These are phyloP conservation scores for Sherardia arvensis DNA, from an alignment of 257 asterid species.

Conservation along the genomic window DNA sequence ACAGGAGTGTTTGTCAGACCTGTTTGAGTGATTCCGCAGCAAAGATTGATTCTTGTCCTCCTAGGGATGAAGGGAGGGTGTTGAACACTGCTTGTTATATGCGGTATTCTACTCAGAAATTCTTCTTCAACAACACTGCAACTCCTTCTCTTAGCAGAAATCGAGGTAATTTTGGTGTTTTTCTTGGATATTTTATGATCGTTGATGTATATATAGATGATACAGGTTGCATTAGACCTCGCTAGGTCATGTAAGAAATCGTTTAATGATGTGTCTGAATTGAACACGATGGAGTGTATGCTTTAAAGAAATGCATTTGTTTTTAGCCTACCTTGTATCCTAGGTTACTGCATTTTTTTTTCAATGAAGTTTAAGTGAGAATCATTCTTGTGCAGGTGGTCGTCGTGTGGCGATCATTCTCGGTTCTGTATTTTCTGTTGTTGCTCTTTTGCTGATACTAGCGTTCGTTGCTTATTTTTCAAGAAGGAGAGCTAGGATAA, in stretches of 20 bases:
- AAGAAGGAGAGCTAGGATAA: constrained; percentile 27
- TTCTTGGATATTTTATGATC: neutral
- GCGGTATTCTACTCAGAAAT: constrained; percentile 50
- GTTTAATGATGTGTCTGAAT: neutral
- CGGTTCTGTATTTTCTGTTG: constrained; percentile 30
- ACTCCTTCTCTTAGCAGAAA: constrained; percentile 18
- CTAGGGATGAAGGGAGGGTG: constrained; percentile 52
- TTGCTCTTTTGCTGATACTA: constrained; percentile 31
- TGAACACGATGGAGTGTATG: neutral
- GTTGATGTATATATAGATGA: neutral
- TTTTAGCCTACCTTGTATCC: neutral
- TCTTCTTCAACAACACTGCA: constrained; percentile 49
- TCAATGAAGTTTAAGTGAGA: neutral
- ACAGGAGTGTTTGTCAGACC: constrained; percentile 31
- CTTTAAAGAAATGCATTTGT: too few species aligned
- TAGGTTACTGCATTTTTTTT: neutral
- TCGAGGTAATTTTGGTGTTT: constrained; percentile 29
- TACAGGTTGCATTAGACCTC: neutral
- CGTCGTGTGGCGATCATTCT: constrained; percentile 34
- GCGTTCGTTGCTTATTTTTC: constrained; percentile 26
- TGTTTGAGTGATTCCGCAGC: constrained; percentile 41
- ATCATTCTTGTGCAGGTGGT: constrained; percentile 21
- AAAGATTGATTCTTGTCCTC: constrained; percentile 35
- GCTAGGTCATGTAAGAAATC: neutral
- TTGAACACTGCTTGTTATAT: constrained; percentile 65